Conservation (phyloP, 2,329 filamentous ascomycete species). For the Neopestalotiopsis clavispora region DNA sequence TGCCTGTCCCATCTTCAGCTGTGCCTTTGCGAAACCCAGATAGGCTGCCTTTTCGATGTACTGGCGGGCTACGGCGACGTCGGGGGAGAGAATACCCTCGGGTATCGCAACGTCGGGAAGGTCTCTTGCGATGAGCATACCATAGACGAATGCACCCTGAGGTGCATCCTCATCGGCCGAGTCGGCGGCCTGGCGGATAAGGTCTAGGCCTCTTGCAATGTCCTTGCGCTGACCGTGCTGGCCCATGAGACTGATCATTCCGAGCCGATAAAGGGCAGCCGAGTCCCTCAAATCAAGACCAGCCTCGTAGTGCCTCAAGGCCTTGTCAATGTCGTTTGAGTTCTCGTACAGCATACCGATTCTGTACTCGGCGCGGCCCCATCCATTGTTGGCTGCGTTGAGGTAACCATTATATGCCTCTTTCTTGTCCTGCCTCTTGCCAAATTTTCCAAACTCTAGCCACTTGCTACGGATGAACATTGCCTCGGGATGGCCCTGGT, state of each 20-base stretch:
- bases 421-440: slow-evolving; percentile 87
- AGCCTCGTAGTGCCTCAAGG: slow-evolving; percentile 85
- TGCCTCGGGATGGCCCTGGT: slow-evolving; percentile 91
- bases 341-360: slow-evolving; percentile 99
- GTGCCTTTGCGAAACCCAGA: slow-evolving; percentile 92
- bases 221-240: slow-evolving; percentile 92
- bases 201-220: slow-evolving; percentile 75
- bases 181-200: slow-evolving; percentile 83
- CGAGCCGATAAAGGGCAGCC: slow-evolving; percentile 82
- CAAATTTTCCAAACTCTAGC: slow-evolving; percentile 98
- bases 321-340: slow-evolving; percentile 89
- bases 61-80: slow-evolving; percentile 75
- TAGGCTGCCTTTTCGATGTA: slow-evolving; percentile 98
- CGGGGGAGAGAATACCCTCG: slow-evolving; percentile 68
- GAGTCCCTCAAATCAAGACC: slow-evolving; percentile 84
- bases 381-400: slow-evolving; percentile 83
- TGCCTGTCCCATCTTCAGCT: slow-evolving; percentile 95
- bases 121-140: slow-evolving; percentile 90
- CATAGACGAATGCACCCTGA: slow-evolving; percentile 93
- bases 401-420: slow-evolving; percentile 90
- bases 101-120: slow-evolving; percentile 90
- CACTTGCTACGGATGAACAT: slow-evolving; percentile 95
- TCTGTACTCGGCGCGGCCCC: slow-evolving; percentile 88
- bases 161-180: slow-evolving; percentile 95
- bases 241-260: slow-evolving; percentile 96